These are phyloP conservation scores for Sclerotinia spermophila DNA, from an alignment of 2,329 filamentous ascomycete genomes.

Conservation along the genomic window DNA sequence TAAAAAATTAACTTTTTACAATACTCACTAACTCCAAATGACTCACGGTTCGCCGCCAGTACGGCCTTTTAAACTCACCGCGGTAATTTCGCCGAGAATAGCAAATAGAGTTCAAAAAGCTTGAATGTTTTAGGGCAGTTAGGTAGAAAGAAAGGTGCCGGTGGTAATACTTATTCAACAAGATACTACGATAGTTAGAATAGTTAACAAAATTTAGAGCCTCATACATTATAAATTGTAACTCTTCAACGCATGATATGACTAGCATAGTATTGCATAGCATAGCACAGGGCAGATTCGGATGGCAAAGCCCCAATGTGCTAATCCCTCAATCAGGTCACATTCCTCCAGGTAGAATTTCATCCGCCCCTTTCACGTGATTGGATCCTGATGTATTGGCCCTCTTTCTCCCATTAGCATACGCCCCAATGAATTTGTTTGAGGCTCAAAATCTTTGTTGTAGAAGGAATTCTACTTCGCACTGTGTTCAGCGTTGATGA, in stretches of 20 bases:
- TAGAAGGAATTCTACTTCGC: too few relatives aligned
- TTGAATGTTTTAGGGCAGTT: neutral
- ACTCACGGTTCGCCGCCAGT: neutral
- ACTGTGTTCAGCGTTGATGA: too few relatives aligned
- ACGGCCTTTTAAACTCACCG: neutral
- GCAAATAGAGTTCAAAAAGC: neutral
- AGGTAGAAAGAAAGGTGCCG: neutral
- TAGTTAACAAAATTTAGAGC: conserved; percentile 1
- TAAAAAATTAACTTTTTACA: neutral
- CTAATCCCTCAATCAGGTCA: neutral
- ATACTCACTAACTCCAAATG: neutral
- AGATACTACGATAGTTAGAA: neutral
- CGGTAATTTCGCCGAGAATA: neutral
- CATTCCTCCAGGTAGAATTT: neutral
- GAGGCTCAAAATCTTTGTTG: neutral
- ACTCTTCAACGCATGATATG: neutral
- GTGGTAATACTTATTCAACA: neutral
- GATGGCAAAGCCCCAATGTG: neutral
- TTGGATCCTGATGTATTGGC: neutral
- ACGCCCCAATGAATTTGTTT: neutral
- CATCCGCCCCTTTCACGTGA: neutral
- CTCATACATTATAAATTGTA: neutral
- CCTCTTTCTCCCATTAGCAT: too few relatives aligned
- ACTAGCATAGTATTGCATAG: too few relatives aligned
- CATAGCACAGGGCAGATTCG: neutral